A percentile compares a stretch with the other conserved stretches of the same genome.
Evolutionary conservation across 2,329 filamentous ascomycete genomes (phyloP).

Genomic region (Magnaporthiopsis incrustans): DNA sequence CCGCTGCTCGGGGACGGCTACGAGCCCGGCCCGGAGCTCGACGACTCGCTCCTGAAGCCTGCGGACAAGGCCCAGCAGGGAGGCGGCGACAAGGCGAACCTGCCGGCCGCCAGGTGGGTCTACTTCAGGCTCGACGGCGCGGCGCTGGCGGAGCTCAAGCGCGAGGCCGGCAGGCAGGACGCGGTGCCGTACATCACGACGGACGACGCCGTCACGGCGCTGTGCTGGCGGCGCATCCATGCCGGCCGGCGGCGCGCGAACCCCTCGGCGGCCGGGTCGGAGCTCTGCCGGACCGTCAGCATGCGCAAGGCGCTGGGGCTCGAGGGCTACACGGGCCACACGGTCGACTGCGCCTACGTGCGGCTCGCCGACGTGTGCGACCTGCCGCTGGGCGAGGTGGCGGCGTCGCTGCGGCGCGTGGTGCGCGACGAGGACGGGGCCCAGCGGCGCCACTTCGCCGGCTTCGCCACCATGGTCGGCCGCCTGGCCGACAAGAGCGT

Average conservation of each 20-base stretch:
- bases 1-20: slow-evolving; percentile 29
- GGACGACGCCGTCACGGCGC: slow-evolving; percentile 44
- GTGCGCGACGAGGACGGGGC: slow-evolving; percentile 15
- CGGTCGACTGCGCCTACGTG: not conserved
- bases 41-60: slow-evolving; percentile 24
- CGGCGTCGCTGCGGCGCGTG: slow-evolving; percentile 29
- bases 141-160: slow-evolving; percentile 33
- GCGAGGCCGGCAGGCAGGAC: slow-evolving; percentile 18
- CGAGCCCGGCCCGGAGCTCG: slow-evolving; percentile 25
- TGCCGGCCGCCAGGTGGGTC: slow-evolving; percentile 27
- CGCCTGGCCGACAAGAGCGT: slow-evolving; percentile 25
- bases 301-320: slow-evolving; percentile 34
- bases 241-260: slow-evolving; percentile 29
- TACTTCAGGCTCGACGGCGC: slow-evolving; percentile 35
- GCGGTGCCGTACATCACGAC: slow-evolving; percentile 36
- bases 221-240: slow-evolving; percentile 39
- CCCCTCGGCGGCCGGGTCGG: slow-evolving; percentile 17
- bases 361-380: slow-evolving; percentile 16
- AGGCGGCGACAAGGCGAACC: not conserved
- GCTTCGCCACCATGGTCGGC: slow-evolving; percentile 31
- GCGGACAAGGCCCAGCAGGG: slow-evolving; percentile 10
- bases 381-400: slow-evolving; percentile 16
- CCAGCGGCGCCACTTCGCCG: slow-evolving; percentile 22
- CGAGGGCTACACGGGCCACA: slow-evolving; percentile 38
- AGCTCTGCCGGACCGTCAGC: slow-evolving; percentile 35